A percentile compares a stretch with the other conserved stretches of the same genome.
Evolutionary conservation across 139 green algal genomes (phyloP).

Genomic region (Picochlorum sp.): DNA sequence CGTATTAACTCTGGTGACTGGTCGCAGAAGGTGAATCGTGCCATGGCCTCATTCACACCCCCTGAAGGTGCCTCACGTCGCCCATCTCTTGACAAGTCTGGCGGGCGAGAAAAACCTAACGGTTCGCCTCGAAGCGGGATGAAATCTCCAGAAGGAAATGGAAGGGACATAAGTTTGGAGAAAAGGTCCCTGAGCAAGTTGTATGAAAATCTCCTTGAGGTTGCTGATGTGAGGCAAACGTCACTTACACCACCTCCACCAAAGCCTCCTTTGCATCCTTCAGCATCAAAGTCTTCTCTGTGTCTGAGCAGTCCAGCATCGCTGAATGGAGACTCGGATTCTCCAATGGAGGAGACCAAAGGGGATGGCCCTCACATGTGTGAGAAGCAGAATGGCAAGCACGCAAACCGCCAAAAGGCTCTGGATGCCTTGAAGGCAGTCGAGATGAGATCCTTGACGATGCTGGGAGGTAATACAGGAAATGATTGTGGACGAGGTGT

Average conservation of each 20-base stretch:
- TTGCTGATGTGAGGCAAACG: neutral
- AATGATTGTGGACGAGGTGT: constrained; percentile 1
- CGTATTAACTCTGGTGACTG: constrained; percentile 1
- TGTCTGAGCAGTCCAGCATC: constrained; percentile 1
- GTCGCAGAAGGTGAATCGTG: neutral
- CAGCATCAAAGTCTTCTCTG: neutral
- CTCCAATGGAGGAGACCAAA: neutral
- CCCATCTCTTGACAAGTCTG: neutral
- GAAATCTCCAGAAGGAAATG: constrained; percentile 14
- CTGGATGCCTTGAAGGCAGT: constrained; percentile 40
- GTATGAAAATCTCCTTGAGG: constrained; percentile 28
- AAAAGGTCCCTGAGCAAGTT: constrained; percentile 20
- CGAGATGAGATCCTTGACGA: constrained; percentile 33
- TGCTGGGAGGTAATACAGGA: constrained; percentile 17
- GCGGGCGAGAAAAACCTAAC: neutral
- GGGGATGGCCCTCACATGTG: neutral
- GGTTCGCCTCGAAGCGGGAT: constrained; percentile 18
- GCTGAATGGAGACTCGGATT: neutral
- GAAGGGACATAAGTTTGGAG: constrained; percentile 3
- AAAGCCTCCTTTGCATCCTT: constrained; percentile 6
- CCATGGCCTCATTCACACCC: neutral
- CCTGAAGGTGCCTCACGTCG: neutral
- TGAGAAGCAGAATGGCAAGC: constrained; percentile 15
- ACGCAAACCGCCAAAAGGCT: constrained; percentile 26
- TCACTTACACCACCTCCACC: neutral